Evolutionary conservation across 176 grass and related monocot species (phyloP), one percentile per base, ranked within the genome.

Genomic region (Oryza nivara): DNA sequence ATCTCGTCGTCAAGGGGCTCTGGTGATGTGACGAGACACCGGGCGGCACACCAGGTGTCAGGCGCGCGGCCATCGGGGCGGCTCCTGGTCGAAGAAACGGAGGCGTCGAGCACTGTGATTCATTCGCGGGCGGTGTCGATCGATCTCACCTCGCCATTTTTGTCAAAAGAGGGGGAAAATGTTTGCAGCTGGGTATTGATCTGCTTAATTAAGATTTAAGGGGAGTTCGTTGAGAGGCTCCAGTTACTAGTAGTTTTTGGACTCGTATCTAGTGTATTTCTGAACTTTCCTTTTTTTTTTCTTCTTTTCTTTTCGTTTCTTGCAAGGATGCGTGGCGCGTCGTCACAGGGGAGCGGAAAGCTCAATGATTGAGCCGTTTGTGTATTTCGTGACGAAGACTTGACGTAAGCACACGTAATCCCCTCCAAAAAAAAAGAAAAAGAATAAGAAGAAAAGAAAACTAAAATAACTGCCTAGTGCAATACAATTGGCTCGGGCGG

Each of bases 91-190:
- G 70, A 9, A 44, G 6, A 73, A 20, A 14, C 66, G 11, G 26
- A 34, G 16, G 0, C 63, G 58, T 63, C 58, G n/a, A 6, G 58
- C 6, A 19, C 20, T 7, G 2, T 7, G 40, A 11, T 43, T 25
- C 1, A 11, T 43, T 25, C 1, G 40, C 3, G 14, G 23, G 13
- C 14, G 17, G 40, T 23, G 76, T 88, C 86, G 19, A 41, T 88
- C 86, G 19, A 41, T 22, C n/a, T 88, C 86, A 41, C 9, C 13
- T 41, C 17, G 5, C 45, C 34, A 6, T 8, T 20, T 0, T 11
- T 47, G 87, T 88, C 87, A 80, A 75, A 84, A 41, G 12, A 0
- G 47, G 61, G 61, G 46, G 60, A 79, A 81, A 80, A 79, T 51
- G 6, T 11, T 20, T 1, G 40, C 19, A 6, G 26, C 22, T 5